Percentiles rank a stretch among this genome's conserved stretches.
Evolutionary conservation across 495 filamentous ascomycete genomes (phyloP).

Genomic region (Tuber borchii): DNA sequence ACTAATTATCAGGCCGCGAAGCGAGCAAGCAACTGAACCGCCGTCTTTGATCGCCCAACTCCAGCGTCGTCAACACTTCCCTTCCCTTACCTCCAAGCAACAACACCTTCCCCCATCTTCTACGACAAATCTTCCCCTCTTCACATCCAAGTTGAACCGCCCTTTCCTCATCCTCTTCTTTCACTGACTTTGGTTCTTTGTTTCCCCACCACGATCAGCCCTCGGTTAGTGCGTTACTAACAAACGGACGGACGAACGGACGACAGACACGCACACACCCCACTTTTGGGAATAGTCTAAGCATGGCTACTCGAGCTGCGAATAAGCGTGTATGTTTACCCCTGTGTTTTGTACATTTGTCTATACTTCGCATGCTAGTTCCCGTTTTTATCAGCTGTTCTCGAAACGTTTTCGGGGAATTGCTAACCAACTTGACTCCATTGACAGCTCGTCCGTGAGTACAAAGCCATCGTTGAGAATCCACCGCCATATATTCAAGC

Average conservation of each 20-base stretch:
- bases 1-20: background rate
- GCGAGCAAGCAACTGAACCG: background rate
- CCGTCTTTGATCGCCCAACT: background rate
- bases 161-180: background rate
- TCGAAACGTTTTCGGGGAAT: background rate
- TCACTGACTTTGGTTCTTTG: background rate
- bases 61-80: background rate
- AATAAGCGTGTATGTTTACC: slow-evolving; percentile 65
- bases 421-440: slow-evolving; percentile 3
- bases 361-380: background rate
- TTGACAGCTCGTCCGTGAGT: slow-evolving; percentile 79
- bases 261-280: background rate
- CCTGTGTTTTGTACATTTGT: slow-evolving; percentile 9
- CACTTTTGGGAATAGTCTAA: slow-evolving; percentile 1
- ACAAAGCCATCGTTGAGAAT: slow-evolving; percentile 81
- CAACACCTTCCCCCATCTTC: background rate
- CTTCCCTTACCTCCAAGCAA: background rate
- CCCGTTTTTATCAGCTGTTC: background rate
- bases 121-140: background rate
- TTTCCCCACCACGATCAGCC: background rate
- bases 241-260: background rate
- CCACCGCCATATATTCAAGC: slow-evolving; percentile 90
- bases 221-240: background rate
- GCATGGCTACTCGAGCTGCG: slow-evolving; percentile 75
- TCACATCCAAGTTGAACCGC: background rate